Conservation (phyloP, 208 protist species). For the Kentomonas sorsogonicus region DNA sequence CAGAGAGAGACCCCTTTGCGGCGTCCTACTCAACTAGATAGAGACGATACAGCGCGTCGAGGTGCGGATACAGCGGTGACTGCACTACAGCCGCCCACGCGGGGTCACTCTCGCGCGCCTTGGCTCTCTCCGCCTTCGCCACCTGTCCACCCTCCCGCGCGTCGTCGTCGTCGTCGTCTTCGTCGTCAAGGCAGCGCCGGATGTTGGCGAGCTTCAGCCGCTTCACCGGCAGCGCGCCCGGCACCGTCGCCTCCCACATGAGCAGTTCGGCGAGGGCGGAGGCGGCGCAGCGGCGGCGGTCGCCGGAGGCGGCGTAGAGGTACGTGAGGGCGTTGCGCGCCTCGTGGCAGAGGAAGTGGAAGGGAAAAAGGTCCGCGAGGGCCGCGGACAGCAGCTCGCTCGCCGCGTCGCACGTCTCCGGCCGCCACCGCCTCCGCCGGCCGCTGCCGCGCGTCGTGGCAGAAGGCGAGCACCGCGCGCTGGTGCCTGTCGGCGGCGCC, state of each 20-base stretch:
- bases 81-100: not conserved
- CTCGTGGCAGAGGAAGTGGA: conserved; percentile 81
- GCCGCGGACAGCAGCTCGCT: conserved; percentile 39
- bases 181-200: conserved; percentile 27
- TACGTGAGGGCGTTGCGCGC: conserved; percentile 79
- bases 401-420: conserved; percentile 31
- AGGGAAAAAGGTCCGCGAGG: conserved; percentile 47
- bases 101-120: not conserved
- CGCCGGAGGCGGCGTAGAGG: conserved; percentile 66
- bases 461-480: conserved; percentile 39
- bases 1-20: not conserved
- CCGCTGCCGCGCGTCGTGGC: conserved; percentile 33
- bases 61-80: not conserved
- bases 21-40: not conserved
- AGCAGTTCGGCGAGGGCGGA: conserved; percentile 71
- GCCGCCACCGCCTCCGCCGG: conserved; percentile 26
- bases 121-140: conserved; percentile 48
- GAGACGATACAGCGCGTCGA: not conserved
- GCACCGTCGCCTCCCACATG: conserved; percentile 79
- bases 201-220: conserved; percentile 73
- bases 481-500: conserved; percentile 43
- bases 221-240: conserved; percentile 77
- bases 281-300: conserved; percentile 24
- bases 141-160: conserved; percentile 42
- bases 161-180: conserved; percentile 14